phyloP scores from a whole-genome alignment of 2,329 filamentous ascomycete genomes.

The Apiospora aurea region DNA sequence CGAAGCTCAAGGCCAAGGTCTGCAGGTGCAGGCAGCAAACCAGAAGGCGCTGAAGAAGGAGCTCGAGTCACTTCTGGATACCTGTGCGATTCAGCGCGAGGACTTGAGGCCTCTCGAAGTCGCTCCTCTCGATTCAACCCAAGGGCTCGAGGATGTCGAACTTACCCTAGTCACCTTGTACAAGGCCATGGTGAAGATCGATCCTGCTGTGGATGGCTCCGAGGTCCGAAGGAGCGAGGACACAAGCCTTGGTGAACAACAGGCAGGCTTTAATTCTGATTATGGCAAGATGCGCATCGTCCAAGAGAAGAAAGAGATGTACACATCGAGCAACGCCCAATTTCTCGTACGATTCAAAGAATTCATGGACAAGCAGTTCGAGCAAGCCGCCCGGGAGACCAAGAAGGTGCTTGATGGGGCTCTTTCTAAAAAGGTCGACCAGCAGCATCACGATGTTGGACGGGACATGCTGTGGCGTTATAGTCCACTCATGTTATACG shows the following conservation, averaged over 20 bases:
- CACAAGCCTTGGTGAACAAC: conserved; percentile 52
- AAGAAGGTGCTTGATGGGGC: conserved; percentile 68
- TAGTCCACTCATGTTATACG: conserved; percentile 85
- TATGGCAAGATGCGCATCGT: conserved; percentile 92
- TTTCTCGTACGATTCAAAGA: conserved; percentile 83
- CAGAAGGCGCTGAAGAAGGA: conserved; percentile 93
- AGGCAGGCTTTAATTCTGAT: conserved; percentile 69
- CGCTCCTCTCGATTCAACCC: conserved; percentile 74
- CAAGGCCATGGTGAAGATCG: conserved; percentile 92
- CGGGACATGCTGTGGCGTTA: conserved; percentile 85
- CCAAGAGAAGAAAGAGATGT: conserved; percentile 92
- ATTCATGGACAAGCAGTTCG: conserved; percentile 84
- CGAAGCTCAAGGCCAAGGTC: conserved; percentile 93
- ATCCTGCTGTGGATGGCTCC: conserved; percentile 73
- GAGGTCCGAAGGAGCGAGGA: conserved; percentile 58
- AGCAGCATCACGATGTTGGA: conserved; percentile 73
- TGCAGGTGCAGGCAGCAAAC: conserved; percentile 96
- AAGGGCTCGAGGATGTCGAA: conserved; percentile 81
- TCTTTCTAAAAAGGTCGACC: conserved; percentile 72
- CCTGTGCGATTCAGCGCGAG: conserved; percentile 82
- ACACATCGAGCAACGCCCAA: conserved; percentile 74
- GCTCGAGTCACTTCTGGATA: conserved; percentile 86
- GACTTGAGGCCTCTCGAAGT: conserved; percentile 78
- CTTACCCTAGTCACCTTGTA: conserved; percentile 80
- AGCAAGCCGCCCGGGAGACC: conserved; percentile 74